Evolutionary conservation across 148 eudicot species (phyloP).

Genomic region (Fagopyrum esculentum): DNA sequence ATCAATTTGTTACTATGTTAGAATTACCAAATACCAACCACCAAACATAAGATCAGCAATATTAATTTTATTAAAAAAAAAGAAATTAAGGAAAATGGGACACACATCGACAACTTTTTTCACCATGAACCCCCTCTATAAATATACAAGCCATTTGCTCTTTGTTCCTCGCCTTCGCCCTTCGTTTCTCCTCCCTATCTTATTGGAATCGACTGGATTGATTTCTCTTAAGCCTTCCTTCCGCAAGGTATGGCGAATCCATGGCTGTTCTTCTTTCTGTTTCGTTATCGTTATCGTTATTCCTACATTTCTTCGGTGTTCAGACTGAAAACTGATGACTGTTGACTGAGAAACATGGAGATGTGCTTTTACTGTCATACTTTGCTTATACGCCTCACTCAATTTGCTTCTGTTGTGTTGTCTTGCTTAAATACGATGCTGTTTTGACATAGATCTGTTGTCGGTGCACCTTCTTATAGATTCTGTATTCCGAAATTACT

Average conservation of each 20-base stretch:
- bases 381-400: not conserved
- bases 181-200: not conserved
- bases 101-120: not conserved
- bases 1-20: not conserved
- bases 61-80: not conserved
- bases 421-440: not conserved
- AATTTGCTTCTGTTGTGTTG: not conserved
- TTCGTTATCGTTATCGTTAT: not conserved
- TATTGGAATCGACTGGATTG: not conserved
- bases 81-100: not conserved
- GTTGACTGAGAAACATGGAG: not conserved
- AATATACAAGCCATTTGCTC: not conserved
- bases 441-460: constrained; percentile 1
- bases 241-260: constrained; percentile 9
- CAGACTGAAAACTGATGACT: not conserved
- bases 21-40: not conserved
- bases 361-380: not conserved
- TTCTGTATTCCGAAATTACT: not conserved
- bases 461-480: not conserved
- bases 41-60: not conserved
- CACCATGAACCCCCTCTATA: constrained; percentile 1
- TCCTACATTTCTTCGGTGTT: not conserved
- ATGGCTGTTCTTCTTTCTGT: not conserved
- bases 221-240: not conserved
- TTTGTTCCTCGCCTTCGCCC: constrained; percentile 11